Base-by-base conservation (phyloP, 768 basidiomycete genomes). In the Cystoderma amianthinum region DNA sequence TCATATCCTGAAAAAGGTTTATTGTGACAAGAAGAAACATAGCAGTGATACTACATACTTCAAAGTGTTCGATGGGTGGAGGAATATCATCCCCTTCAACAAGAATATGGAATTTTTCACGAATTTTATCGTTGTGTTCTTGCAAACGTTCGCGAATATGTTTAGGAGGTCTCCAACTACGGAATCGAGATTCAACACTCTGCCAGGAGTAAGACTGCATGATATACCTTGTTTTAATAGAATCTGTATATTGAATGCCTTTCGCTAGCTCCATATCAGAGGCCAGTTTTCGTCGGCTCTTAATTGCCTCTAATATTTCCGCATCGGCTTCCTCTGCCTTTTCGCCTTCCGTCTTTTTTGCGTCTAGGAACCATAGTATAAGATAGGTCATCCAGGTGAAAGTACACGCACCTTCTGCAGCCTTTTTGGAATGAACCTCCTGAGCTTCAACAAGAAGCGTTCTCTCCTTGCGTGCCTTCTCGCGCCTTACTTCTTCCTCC, bases 41-140 rank as follows among this genome's bases (percentile, higher is more conserved):
- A 41, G 28, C 35, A 30, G 12, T 32, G 32, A 21, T 30, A 36
- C 16, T 36, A 43, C 59, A 40, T 58, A 90, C 90, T 22, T 70
- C 72, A 63, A 98, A 98, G 48, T 83, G 78, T 45, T 87, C 82
- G 39, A 97, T 95, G 1, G 96, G 92, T 6, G 92, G 91, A 2
- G 96, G 95, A 21, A 98, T 71, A 53, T 92, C 79, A 44, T 96
- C 86, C 10, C 95, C 94, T 47, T 96, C 91, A n/a, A 88, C 83
- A 13, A 96, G 69, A 57, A 99, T 96, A 60, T 98, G 94, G 54
- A 85, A 80, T 62, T 93, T 90, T 45, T 94, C 90, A 22, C 95
- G 78, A 33, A 95, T 67, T 47, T 70, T 74, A 43, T 78, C 71
- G 55, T 90, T 71, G 44, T 93, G 75, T 36, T 81, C 85, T 32